Evolutionary conservation across 352 stramenopile species (phyloP).

Genomic region (Peronospora farinosa): DNA sequence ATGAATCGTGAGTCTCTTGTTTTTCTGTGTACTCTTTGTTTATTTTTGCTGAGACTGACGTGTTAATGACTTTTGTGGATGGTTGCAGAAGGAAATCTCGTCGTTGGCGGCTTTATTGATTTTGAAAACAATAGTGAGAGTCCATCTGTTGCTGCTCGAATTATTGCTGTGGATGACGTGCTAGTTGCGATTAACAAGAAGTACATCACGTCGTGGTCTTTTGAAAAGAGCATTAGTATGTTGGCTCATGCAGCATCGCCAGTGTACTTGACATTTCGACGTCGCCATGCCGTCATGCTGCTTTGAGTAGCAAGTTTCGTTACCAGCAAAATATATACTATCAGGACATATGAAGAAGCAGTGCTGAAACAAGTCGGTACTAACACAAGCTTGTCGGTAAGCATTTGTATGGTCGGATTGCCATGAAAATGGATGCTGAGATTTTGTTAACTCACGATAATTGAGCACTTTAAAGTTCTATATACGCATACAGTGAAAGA

Average conservation of each 20-base stretch:
- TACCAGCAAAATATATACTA: no score
- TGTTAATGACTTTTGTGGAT: conserved; percentile 1
- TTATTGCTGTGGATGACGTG: conserved; percentile 72
- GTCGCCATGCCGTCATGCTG: conserved; percentile 50
- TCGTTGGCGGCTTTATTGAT: conserved; percentile 77
- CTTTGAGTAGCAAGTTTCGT: conserved; percentile 29
- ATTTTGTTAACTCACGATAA: no score
- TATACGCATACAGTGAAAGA: no score
- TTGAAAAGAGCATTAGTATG: conserved; percentile 84
- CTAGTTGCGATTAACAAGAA: conserved; percentile 87
- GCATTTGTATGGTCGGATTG: no score
- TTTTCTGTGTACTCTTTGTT: not conserved
- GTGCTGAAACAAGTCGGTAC: no score
- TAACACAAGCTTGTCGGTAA: no score
- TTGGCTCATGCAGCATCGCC: conserved; percentile 68
- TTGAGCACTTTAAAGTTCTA: no score
- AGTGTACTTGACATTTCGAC: conserved; percentile 80
- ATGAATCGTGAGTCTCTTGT: conserved; percentile 60
- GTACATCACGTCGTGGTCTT: conserved; percentile 77
- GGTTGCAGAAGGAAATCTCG: conserved; percentile 57
- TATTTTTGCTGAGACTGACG: conserved; percentile 4
- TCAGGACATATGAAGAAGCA: no score
- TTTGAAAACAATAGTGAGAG: conserved; percentile 79
- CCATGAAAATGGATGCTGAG: no score
- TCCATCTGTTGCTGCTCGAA: conserved; percentile 62